Conservation (phyloP, 768 basidiomycete genomes). For the Porphyrellus cyaneotinctus region DNA sequence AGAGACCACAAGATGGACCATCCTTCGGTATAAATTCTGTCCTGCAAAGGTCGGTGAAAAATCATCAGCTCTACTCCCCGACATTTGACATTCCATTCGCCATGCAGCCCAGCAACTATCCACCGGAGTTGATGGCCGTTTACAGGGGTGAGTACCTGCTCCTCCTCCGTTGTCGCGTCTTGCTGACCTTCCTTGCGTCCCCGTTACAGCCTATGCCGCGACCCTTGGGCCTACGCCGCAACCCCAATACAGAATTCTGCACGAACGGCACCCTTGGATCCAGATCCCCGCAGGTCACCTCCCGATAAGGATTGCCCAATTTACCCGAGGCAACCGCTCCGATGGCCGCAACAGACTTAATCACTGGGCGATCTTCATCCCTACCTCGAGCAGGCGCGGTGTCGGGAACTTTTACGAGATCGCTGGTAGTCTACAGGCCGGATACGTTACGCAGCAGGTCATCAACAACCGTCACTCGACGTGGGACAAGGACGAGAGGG, state of each 20-base stretch:
- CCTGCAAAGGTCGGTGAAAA: conserved; percentile 1
- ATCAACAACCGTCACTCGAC: conserved; percentile 11
- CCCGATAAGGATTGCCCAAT: conserved; percentile 16
- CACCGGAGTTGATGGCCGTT: conserved; percentile 7
- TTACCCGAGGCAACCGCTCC: conserved; percentile 1
- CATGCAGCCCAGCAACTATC: conserved; percentile 3
- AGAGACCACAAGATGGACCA: not conserved
- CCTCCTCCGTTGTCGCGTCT: no score
- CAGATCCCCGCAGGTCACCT: conserved; percentile 14
- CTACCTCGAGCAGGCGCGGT: conserved; percentile 14
- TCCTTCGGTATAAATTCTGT: conserved; percentile 5
- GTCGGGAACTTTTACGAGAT: conserved; percentile 22
- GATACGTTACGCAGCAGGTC: conserved; percentile 16
- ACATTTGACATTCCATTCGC: not conserved
- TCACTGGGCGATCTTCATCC: conserved; percentile 25
- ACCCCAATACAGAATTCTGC: conserved; percentile 10
- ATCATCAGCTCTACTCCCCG: not conserved
- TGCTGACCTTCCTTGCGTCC: not conserved
- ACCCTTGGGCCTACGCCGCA: not conserved
- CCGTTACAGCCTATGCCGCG: conserved; percentile 7
- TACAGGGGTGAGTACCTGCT: not conserved
- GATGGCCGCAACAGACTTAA: not conserved
- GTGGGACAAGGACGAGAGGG: conserved; percentile 15
- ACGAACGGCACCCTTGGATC: not conserved
- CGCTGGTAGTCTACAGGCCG: not conserved